These are phyloP conservation scores for Neonectria hederae DNA, from an alignment of 2,329 filamentous ascomycete genomes.

Conservation along the genomic window DNA sequence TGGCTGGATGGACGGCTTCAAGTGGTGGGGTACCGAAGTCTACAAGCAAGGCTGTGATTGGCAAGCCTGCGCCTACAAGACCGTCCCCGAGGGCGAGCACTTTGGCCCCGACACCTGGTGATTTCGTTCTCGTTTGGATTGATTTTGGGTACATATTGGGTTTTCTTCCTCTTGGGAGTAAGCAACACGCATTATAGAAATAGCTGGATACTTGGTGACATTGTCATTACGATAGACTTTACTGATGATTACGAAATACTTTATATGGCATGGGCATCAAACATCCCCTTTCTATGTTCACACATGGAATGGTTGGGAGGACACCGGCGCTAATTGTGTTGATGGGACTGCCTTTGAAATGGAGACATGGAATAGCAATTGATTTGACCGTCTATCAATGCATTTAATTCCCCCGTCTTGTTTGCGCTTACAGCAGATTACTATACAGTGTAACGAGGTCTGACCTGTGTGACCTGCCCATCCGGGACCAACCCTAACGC, in stretches of 20 bases:
- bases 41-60: constrained; percentile 88
- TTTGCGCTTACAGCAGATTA: constrained; percentile 44
- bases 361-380: constrained; percentile 32
- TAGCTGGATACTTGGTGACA: not conserved
- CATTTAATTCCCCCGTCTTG: constrained; percentile 29
- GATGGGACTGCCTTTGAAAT: not conserved
- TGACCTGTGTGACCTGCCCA: constrained; percentile 33
- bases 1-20: constrained; percentile 75
- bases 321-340: not conserved
- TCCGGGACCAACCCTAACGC: constrained; percentile 30
- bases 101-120: constrained; percentile 74
- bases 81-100: constrained; percentile 67
- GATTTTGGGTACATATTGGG: not conserved
- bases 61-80: constrained; percentile 78
- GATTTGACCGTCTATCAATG: constrained; percentile 44
- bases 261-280: constrained; percentile 11
- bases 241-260: constrained; percentile 21
- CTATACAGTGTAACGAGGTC: constrained; percentile 47
- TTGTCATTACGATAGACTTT: constrained; percentile 29
- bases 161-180: constrained; percentile 5
- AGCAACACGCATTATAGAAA: constrained; percentile 35
- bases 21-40: constrained; percentile 90
- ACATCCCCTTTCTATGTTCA: constrained; percentile 9
- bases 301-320: constrained; percentile 1
- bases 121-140: not conserved